Evolutionary conservation across 129 eudicot genomes (phyloP), one percentile per base, ranked within the genome.

Genomic region (Gnaphalium uliginosum): DNA sequence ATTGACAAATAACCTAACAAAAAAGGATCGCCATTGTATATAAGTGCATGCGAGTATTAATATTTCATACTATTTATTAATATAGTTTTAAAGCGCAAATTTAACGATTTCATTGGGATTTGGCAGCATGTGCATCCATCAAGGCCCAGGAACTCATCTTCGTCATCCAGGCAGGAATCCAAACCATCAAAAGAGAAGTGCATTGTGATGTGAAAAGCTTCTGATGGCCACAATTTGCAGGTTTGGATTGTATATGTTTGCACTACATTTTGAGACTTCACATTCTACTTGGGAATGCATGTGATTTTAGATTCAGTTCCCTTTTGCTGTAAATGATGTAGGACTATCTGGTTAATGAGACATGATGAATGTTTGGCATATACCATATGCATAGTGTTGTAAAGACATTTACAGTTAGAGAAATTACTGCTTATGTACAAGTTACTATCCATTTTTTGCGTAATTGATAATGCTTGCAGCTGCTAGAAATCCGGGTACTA

Each of bases 151-250:
- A 63, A 76, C 57, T 73, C 84, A 32, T 29, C 92, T 30, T 72
- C 87, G 41, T 71, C 92, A 14, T 61, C 84, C 11, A 89, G 85
- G 86, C 94, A 80, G 76, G 94, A 86, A 4, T 66, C 88, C 19
- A 92, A 89, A 39, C 35, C 83, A 26, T 62, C 93, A 0, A 92
- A 83, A 59, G 79, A 76, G 21, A 92, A 80, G 82, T 92, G 97
- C 72, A 79, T 18, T 35, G 71, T 91, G 58, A 91, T 91, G 97
- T 91, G 83, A 91, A 43, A 66, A 60, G 39, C 65, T 23, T 32
- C 35, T 24, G 8, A 51, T 51, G 37, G 56, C 32, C 26, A 29
- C 24, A 29, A 30, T 56, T 43, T 59, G 72, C 41, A 59, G 69
- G 69, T 73, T 74, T 53, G 71, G 60, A 24, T 8, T 83, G 76